Base-by-base conservation (phyloP, 108 stramenopile species). In the Pinguiococcus pyrenoidosus region DNA sequence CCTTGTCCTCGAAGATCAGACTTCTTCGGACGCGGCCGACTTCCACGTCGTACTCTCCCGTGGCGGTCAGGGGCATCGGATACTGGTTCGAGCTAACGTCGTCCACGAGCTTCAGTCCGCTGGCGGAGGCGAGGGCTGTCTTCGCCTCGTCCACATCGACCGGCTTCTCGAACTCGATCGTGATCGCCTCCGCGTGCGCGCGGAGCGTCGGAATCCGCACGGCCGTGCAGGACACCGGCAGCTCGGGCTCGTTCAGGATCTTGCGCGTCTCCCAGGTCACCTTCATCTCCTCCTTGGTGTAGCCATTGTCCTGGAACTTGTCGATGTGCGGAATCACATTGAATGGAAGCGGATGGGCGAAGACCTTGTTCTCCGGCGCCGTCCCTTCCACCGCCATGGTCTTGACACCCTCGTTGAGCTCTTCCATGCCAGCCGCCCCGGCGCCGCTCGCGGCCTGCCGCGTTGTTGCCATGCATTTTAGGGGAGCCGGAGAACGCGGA, bases 211-310 rank as follows among this genome's bases (percentile, higher is more conserved):
- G 94, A 65, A 96, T 96, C 41, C 94, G 86, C 32, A 96, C 90
- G 20, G 87, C 87, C 36, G 86, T 81, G 71, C 90, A 92, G 56
- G 77, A 44, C 0, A 61, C 45, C 14, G 36, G 37, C 50, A 61
- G 33, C 23, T 61, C 59, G 21, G 59, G 59, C 44, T 45, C 37
- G 48, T 36, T 59, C 14, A 73, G 32, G 59, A 96, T 96, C 73
- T 96, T 96, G 42, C 89, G 78, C 16, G 83, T 74, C 66, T 96
- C 94, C 94, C 94, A 96, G 9, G 87, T 83, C 9, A 94, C 94
- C 69, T 96, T 96, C 90, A 96, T 96, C 78, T 96, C 94, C 69
- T 96, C 94, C 81, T 92, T 92, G 55, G 94, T 96, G 62, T 96
- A 96, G 45, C 84, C 79, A 66, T 96, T 96, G 0, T 84, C 85